Conservation (phyloP, 768 basidiomycete species). For the Boletus huronensis region DNA sequence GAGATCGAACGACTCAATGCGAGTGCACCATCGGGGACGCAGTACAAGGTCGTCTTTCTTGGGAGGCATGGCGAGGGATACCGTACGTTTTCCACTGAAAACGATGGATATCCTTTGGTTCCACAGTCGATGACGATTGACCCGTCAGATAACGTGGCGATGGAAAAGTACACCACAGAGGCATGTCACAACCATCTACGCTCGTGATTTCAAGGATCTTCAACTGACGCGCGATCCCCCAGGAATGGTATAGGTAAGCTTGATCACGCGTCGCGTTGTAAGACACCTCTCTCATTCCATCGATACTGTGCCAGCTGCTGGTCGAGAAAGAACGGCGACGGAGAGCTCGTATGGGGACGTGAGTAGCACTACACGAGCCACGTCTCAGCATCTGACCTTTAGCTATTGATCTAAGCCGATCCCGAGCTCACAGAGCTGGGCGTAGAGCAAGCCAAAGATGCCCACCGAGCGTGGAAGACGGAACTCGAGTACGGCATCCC, state of each 20-base stretch:
- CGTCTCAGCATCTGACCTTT: not conserved
- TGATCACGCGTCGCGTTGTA: not conserved
- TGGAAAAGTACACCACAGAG: slow-evolving; percentile 57
- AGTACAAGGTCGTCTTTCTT: slow-evolving; percentile 63
- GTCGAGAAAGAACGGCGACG: slow-evolving; percentile 60
- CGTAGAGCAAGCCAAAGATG: slow-evolving; percentile 49
- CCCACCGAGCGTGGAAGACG: slow-evolving; percentile 43
- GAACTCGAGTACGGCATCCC: slow-evolving; percentile 44
- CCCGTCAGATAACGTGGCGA: slow-evolving; percentile 63
- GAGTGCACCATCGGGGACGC: slow-evolving; percentile 33
- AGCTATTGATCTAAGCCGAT: slow-evolving; percentile 45
- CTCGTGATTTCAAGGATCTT: not conserved
- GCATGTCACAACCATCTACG: slow-evolving; percentile 19
- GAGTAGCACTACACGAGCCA: slow-evolving; percentile 26
- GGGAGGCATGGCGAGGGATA: slow-evolving; percentile 72
- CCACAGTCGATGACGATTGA: slow-evolving; percentile 43
- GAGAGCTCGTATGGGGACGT: slow-evolving; percentile 72
- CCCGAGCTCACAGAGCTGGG: slow-evolving; percentile 60
- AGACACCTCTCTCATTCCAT: not conserved
- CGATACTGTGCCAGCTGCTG: slow-evolving; percentile 45
- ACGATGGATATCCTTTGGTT: not conserved
- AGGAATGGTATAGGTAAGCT: slow-evolving; percentile 61
- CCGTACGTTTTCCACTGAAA: slow-evolving; percentile 42
- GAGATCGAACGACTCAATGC: slow-evolving; percentile 45
- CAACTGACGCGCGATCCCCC: not conserved